Base-by-base conservation (phyloP, 108 stramenopile genomes). In the Fistulifera solaris region DNA sequence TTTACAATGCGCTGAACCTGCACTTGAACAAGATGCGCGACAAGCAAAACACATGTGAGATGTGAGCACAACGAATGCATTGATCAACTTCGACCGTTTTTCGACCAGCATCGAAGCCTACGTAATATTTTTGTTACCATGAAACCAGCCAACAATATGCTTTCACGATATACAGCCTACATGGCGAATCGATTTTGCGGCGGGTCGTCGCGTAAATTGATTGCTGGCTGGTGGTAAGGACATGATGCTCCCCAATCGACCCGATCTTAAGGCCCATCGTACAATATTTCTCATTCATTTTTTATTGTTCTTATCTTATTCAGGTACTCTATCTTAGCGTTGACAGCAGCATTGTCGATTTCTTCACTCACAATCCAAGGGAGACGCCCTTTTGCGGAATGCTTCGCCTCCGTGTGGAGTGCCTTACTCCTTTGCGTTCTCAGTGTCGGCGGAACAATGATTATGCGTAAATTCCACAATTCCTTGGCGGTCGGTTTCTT, bases 181-280 rank as follows among this genome's bases (percentile, higher is more conserved):
- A 70, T 90, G 40, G 77, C 84, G 18, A 70, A 73, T 40, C 58
- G 67, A 2, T 52, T 87, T 4, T 87, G 89, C 58, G 83, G 83
- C 8, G 89, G 89, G 22, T 83, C 81, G 3, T 76, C 81, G 21
- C 70, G 89, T 27, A 82, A 82, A 58, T 70, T 91, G 17, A 91
- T 91, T 67, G 89, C 89, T n/a, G 89, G 89, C 48, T 91, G 89
- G 89, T 91, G 89, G 89, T 90, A 78, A 46, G 88, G 73, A 11
- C 15, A 24, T 38, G 4, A 40, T 14, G 14, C 40, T 40, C 16
- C 19, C 16, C 11, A 8, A 8, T 45, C 50, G 25, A 2, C 6
- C 6, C 50, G 24, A 3, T 6, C 5, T n/a, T 22, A n/a, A 23
- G 4, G 6, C 4, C 7, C 23, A 16, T 51, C 23, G 25, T 23